Evolutionary conservation across 2,329 filamentous ascomycete species (phyloP).

Genomic region (Allantophomopsis cytisporea): DNA sequence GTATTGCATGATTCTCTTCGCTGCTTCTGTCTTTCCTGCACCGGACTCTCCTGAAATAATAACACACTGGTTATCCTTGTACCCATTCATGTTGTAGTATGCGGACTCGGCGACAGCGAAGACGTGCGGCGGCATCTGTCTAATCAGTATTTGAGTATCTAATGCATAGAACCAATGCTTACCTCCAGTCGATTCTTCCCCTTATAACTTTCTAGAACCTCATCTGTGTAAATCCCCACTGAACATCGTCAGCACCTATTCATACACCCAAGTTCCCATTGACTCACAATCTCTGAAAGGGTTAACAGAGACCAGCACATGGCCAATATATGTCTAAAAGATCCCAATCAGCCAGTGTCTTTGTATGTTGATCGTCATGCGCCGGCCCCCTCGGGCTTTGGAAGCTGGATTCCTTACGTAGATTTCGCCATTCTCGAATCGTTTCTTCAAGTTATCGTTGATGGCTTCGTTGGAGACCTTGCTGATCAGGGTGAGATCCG

Average conservation of each 20-base stretch:
- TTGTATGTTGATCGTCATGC: neutral
- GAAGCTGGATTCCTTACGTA: conserved; percentile 39
- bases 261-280: neutral
- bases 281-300: conserved; percentile 75
- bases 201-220: conserved; percentile 84
- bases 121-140: conserved; percentile 74
- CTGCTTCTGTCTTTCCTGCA: conserved; percentile 95
- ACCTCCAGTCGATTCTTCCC: conserved; percentile 93
- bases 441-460: conserved; percentile 97
- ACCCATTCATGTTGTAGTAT: conserved; percentile 99
- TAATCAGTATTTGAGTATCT: neutral
- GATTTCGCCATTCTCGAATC: conserved; percentile 94
- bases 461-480: conserved; percentile 99
- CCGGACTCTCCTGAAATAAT: conserved; percentile 98
- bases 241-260: conserved; percentile 20
- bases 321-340: conserved; percentile 82
- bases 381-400: too few species aligned
- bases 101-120: conserved; percentile 92
- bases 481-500: conserved; percentile 91
- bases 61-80: conserved; percentile 97
- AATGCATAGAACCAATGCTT: conserved; percentile 4
- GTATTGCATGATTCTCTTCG: conserved; percentile 99
- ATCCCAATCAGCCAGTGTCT: neutral
- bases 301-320: conserved; percentile 98
- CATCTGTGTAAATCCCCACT: conserved; percentile 94